Evolutionary conservation across 768 basidiomycete species (phyloP), one percentile per base, ranked within the genome.

Genomic region (Psilocybe cyanescens): DNA sequence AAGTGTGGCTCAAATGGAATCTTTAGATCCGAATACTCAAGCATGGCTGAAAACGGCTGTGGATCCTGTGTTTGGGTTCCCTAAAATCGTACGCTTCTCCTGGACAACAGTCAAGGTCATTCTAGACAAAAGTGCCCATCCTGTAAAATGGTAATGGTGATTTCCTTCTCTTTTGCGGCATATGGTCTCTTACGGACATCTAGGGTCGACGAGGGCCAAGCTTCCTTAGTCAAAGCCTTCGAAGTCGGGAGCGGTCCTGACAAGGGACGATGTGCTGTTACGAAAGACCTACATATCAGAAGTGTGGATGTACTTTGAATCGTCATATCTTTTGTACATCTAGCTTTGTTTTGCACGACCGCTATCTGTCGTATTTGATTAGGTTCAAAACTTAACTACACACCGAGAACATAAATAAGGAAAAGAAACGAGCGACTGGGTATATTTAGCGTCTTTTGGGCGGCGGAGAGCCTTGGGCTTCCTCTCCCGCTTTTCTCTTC

Each of bases 101-200:
- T 99, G 97, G 97, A 88, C 92, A 3, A 97, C 97, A 0, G 87
- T 96, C 62, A 95, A 95, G 70, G 83, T 92, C 1, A 72, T 88
- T 2, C 76, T 99, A 14, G 94, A 97, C 53, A 92, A 92, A 70
- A 78, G 86, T 41, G 97, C 85, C 0, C 89, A 94, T 71, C 68
- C 79, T 1, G 87, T 92, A 9, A 86, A 91, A 77, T 99, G 97
- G 97, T 96, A 29, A 24, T 24, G 24, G 2, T 17, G 72, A 58
- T 19, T 14, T 46, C 12, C 52, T 44, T 1, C 28, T 3, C 33
- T 35, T 35, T 35, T 35, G 33, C 11, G 33, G 33, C 11, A 24
- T 24, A 24, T 35, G 11, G 33, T 35, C 11, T 7, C 11, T 35
- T 35, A 35, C 33, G 11, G 11, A 9, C 28, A 44, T 55, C 2